These are phyloP conservation scores for Micractinium sp. DNA, from an alignment of 139 green algal genomes.

Conservation along the genomic window DNA sequence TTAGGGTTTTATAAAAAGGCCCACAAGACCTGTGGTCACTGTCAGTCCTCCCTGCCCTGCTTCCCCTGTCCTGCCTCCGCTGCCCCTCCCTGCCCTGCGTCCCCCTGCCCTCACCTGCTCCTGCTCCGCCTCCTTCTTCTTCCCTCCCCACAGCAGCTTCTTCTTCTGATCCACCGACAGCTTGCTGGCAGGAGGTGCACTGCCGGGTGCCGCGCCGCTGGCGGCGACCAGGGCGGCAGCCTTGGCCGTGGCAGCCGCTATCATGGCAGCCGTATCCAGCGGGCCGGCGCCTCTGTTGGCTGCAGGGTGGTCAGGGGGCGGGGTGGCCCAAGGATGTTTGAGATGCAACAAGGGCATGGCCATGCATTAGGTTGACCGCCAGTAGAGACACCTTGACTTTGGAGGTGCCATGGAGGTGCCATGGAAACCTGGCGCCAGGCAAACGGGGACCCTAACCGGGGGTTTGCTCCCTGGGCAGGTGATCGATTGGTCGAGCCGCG, in stretches of 20 bases:
- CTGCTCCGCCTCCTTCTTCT: conserved; percentile 21
- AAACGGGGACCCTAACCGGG: too few species aligned
- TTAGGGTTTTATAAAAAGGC: too few species aligned
- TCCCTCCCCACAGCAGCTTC: conserved; percentile 35
- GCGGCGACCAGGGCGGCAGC: not conserved
- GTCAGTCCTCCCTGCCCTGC: not conserved
- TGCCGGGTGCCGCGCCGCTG: not conserved
- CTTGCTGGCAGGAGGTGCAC: not conserved
- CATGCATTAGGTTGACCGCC: too few species aligned
- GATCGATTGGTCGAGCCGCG: too few species aligned
- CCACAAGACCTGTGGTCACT: too few species aligned
- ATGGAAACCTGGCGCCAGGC: too few species aligned
- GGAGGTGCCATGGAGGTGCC: too few species aligned
- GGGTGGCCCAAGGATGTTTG: not conserved
- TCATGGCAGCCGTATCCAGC: not conserved
- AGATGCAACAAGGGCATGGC: not conserved
- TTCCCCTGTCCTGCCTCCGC: not conserved
- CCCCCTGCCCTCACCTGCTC: not conserved
- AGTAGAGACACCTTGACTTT: too few species aligned
- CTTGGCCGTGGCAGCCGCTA: not conserved
- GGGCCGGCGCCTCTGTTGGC: not conserved
- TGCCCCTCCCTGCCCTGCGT: not conserved
- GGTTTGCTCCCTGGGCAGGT: too few species aligned
- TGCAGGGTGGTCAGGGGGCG: not conserved
- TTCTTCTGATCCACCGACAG: conserved; percentile 27